Evolutionary conservation across 179 eudicot species (phyloP).

Genomic region (Kewa caespitosa): DNA sequence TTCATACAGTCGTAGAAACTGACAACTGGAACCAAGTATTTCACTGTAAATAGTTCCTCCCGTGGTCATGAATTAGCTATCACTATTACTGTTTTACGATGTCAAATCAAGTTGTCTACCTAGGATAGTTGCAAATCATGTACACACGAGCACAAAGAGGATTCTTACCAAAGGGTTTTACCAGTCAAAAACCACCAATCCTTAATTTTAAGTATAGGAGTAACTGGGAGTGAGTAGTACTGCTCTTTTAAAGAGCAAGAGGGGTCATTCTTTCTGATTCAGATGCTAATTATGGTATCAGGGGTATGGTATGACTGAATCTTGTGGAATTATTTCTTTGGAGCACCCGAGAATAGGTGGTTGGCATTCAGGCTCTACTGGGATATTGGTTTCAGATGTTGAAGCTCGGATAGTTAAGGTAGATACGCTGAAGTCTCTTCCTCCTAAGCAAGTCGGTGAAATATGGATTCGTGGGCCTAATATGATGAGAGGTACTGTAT

Average conservation of each 20-base stretch:
- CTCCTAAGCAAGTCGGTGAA: constrained; percentile 57
- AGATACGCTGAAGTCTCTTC: constrained; percentile 47
- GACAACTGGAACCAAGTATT: too few species aligned
- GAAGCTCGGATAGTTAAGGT: constrained; percentile 53
- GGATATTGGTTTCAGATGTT: constrained; percentile 48
- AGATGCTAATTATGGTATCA: constrained; percentile 25
- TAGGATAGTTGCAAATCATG: too few species aligned
- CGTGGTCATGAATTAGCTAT: too few species aligned
- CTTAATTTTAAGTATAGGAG: too few species aligned
- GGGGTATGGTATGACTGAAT: constrained; percentile 75
- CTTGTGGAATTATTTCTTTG: constrained; percentile 40
- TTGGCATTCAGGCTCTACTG: constrained; percentile 60
- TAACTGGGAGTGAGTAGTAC: not conserved
- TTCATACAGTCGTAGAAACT: too few species aligned
- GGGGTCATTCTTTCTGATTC: constrained; percentile 9
- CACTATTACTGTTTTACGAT: too few species aligned
- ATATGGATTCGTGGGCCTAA: constrained; percentile 63
- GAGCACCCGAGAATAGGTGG: constrained; percentile 45
- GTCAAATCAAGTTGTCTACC: too few species aligned
- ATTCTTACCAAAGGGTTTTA: too few species aligned
- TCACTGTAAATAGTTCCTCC: too few species aligned
- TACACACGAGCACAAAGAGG: too few species aligned
- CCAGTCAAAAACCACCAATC: too few species aligned
- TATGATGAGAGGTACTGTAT: constrained; percentile 52
- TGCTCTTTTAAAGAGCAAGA: not conserved